These are phyloP conservation scores for Phytopythium boreale DNA, from an alignment of 352 stramenopile genomes.

Conservation along the genomic window DNA sequence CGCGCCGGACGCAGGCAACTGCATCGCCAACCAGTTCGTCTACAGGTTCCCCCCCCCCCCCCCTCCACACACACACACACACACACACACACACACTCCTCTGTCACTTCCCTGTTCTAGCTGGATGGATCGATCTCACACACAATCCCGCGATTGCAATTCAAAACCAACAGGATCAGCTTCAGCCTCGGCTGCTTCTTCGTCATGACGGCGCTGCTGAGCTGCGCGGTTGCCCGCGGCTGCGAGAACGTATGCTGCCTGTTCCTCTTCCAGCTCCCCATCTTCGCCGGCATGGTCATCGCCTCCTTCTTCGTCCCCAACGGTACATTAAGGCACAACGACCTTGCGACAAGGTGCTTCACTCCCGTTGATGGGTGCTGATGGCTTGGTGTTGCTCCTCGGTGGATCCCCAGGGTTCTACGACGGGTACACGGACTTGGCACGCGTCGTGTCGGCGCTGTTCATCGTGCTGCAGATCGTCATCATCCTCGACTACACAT, in stretches of 20 bases:
- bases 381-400: background rate
- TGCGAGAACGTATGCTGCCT: slow-evolving; percentile 67
- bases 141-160: background rate
- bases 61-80: too few relatives aligned
- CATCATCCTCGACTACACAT: slow-evolving; percentile 77
- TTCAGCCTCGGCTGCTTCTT: slow-evolving; percentile 74
- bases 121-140: background rate
- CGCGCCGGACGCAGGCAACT: slow-evolving; percentile 30
- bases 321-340: slow-evolving; percentile 16
- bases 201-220: slow-evolving; percentile 46
- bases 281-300: slow-evolving; percentile 49
- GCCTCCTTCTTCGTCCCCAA: slow-evolving; percentile 69
- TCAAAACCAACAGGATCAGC: slow-evolving; percentile 39
- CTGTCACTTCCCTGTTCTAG: background rate
- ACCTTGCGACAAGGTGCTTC: too few relatives aligned
- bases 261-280: slow-evolving; percentile 57
- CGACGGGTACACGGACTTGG: slow-evolving; percentile 56
- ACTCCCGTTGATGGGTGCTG: background rate
- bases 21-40: slow-evolving; percentile 72
- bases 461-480: slow-evolving; percentile 81
- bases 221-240: slow-evolving; percentile 37
- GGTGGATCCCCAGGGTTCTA: slow-evolving; percentile 49
- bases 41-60: slow-evolving; percentile 34
- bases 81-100: too few relatives aligned
- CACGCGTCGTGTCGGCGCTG: slow-evolving; percentile 48